Base-by-base conservation (phyloP, 768 basidiomycete genomes). In the Leucosporidium scottii region DNA sequence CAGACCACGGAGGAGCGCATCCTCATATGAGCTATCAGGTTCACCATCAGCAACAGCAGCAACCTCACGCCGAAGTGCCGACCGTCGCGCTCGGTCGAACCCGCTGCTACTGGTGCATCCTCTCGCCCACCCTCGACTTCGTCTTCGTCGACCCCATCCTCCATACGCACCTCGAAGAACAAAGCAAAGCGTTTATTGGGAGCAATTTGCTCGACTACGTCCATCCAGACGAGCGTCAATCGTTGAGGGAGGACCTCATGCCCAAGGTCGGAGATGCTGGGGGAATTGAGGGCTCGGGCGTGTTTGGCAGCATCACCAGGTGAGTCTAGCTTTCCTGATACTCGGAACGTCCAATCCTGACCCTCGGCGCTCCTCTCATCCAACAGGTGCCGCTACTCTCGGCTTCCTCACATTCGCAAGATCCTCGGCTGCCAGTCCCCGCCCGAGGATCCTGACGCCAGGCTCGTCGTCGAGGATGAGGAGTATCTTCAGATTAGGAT, bases 221-320 rank as follows among this genome's bases (percentile, higher is more conserved):
- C 23, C 75, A 76, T 59, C 75, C 75, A 5, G 74, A 73, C 49
- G 75, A 76, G 54, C 65, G 58, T 1, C 57, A 59, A 0, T 59
- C 54, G 49, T 31, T 72, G 23, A 55, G 59, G 15, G 36, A 64
- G 36, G 71, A 72, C 47, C n/a, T 72, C 23, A 23, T 72, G 48
- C 64, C 67, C n/a, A 28, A 31, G 25, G 31, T 54, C 3, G 70
- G 62, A 20, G 62, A 59, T 36, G 62, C 64, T 13, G 65, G 59
- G 0, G 73, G 74, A 49, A 57, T 71, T 10, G 61, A 67, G n/a
- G 57, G 59, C 6, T 56, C 50, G 0, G 67, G 72, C 50, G 70
- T 76, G 15, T 76, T 74, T 39, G 75, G 75, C 12, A 74, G 72
- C 49, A 72, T 76, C 23, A 74, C 75, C 2, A 63, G 74, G 75